Evolutionary conservation across 192 early-diverging fungal genomes (phyloP).

Genomic region (Coemansia sp.): DNA sequence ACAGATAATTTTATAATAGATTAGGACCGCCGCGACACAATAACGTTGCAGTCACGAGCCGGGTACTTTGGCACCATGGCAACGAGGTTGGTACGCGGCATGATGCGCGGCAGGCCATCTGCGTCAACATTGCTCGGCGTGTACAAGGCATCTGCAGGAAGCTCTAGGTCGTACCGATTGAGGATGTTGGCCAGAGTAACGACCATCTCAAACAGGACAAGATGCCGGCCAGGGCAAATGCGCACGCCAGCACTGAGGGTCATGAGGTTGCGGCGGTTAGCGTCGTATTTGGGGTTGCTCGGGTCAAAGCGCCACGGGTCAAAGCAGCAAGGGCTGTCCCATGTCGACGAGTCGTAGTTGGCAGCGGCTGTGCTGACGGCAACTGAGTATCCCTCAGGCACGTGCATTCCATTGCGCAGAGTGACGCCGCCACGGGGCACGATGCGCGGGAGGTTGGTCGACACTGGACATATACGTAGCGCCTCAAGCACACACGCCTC

Average conservation of each 20-base stretch:
- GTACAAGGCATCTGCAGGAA: constrained; percentile 25
- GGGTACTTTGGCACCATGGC: constrained; percentile 40
- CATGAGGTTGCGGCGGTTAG: constrained; percentile 33
- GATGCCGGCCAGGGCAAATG: constrained; percentile 37
- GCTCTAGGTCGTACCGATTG: constrained; percentile 33
- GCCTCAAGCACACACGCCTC: constrained; percentile 47
- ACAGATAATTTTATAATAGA: neutral
- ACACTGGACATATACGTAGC: constrained; percentile 39
- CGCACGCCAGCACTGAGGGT: constrained; percentile 40
- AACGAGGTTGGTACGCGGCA: constrained; percentile 38
- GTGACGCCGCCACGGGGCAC: constrained; percentile 37
- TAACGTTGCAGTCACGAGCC: constrained; percentile 27
- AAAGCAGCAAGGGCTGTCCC: constrained; percentile 13
- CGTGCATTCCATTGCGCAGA: constrained; percentile 21
- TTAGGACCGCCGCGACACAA: constrained; percentile 14
- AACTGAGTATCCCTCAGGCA: constrained; percentile 30
- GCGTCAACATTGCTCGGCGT: constrained; percentile 18
- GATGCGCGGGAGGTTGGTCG: constrained; percentile 32
- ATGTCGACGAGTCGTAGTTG: constrained; percentile 25
- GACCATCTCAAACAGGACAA: constrained; percentile 40
- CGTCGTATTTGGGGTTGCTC: constrained; percentile 7
- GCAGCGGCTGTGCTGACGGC: constrained; percentile 28
- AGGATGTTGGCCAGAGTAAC: constrained; percentile 46
- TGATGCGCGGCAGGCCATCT: constrained; percentile 25
- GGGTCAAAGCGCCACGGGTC: constrained; percentile 29